These are phyloP conservation scores for Liriodendron chinense DNA, from an alignment of 164 flowering plant genomes.

Conservation along the genomic window DNA sequence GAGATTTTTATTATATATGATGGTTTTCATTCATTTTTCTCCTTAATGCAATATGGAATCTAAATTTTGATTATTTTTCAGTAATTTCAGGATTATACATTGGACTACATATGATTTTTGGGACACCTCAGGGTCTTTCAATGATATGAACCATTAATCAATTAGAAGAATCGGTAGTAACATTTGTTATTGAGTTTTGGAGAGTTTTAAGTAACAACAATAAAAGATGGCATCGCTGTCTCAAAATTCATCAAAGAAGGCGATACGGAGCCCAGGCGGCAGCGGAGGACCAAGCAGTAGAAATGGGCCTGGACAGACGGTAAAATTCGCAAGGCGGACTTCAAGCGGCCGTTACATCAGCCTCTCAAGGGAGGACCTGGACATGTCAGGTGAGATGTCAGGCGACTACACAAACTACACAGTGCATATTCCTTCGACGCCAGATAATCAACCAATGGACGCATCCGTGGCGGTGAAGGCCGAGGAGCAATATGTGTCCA, in stretches of 20 bases:
- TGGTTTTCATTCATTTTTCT: background rate
- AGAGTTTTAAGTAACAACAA: no score
- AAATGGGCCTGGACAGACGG: constrained; percentile 34
- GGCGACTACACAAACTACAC: constrained; percentile 71
- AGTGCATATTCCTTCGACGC: constrained; percentile 73
- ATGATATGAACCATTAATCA: background rate
- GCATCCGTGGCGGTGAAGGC: constrained; percentile 57
- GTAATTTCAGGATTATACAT: constrained; percentile 6
- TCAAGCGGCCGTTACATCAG: constrained; percentile 68
- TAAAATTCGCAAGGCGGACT: constrained; percentile 64
- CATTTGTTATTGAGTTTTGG: background rate
- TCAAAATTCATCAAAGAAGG: constrained; percentile 42
- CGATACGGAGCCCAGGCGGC: constrained; percentile 25
- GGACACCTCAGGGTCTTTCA: background rate
- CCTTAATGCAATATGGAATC: background rate
- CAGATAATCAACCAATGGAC: constrained; percentile 78
- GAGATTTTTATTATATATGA: background rate
- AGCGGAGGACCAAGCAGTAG: constrained; percentile 9
- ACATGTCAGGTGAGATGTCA: constrained; percentile 63
- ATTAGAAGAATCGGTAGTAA: no score
- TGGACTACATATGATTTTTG: background rate
- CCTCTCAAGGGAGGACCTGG: constrained; percentile 62
- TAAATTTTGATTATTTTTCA: background rate
- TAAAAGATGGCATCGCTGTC: constrained; percentile 35
- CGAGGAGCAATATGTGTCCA: constrained; percentile 70